Conservation (phyloP, 2,329 filamentous ascomycete species). For the Colletotrichum falcatum region DNA sequence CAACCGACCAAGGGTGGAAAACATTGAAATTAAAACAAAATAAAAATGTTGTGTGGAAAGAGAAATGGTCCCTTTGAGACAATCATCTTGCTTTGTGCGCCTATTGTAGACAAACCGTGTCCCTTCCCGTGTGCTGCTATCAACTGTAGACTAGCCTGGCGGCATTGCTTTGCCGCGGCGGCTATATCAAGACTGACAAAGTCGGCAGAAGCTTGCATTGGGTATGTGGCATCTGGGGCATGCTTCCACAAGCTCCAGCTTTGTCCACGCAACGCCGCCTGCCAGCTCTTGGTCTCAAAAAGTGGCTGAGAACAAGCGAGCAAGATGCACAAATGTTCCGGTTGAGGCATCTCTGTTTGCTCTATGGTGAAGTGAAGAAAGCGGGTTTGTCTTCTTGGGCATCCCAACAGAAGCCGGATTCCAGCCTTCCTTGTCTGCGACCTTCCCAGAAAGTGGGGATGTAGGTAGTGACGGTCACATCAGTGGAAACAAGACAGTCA, state of each 20-base stretch:
- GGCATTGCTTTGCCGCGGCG: background rate
- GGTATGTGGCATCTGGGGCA: too few species aligned
- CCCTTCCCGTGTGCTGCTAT: background rate
- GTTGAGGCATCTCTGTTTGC: background rate
- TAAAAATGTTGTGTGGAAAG: too few species aligned
- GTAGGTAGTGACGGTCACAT: background rate
- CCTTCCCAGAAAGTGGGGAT: background rate
- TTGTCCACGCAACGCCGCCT: background rate
- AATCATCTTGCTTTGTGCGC: background rate
- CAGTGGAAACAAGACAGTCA: background rate
- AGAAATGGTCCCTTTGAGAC: background rate
- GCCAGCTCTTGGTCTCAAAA: background rate
- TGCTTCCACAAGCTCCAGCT: background rate
- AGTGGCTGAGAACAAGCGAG: too few species aligned
- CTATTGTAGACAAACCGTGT: background rate
- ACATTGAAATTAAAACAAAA: too few species aligned
- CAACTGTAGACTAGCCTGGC: background rate
- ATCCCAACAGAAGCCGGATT: background rate
- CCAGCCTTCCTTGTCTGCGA: background rate
- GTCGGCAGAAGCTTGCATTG: background rate
- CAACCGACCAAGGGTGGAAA: background rate
- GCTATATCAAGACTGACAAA: background rate
- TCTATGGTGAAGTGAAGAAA: background rate
- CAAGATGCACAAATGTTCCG: background rate
- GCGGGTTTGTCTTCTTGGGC: background rate